These are phyloP conservation scores for Diutina pseudorugosa DNA, from an alignment of 1,139 yeast genomes.

Conservation along the genomic window DNA sequence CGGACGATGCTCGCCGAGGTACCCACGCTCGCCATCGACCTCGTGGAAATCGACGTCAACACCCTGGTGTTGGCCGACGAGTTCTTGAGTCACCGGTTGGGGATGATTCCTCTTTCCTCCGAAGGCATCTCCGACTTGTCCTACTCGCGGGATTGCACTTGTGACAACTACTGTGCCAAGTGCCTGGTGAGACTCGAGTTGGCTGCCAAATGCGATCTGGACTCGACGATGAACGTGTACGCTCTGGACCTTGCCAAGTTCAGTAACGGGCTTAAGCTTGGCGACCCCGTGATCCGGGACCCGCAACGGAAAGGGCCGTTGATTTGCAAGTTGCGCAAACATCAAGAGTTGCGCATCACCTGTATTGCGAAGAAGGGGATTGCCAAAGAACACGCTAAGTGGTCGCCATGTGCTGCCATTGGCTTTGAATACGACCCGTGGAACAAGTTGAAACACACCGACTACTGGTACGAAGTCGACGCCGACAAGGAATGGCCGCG, in stretches of 20 bases:
- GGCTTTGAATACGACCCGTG: conserved; percentile 99
- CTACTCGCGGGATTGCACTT: conserved; percentile 89
- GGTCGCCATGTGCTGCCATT: conserved; percentile 97
- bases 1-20: conserved; percentile 92
- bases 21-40: conserved; percentile 90
- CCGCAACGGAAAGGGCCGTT: conserved; percentile 70
- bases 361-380: conserved; percentile 98
- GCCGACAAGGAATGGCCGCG: conserved; percentile 90
- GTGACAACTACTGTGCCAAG: conserved; percentile 93
- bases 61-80: conserved; percentile 96
- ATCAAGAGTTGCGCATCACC: conserved; percentile 78
- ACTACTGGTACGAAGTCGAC: conserved; percentile 90
- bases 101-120: conserved; percentile 79
- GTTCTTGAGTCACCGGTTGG: conserved; percentile 85
- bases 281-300: conserved; percentile 79
- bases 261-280: conserved; percentile 41
- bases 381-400: conserved; percentile 95
- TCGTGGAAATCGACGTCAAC: conserved; percentile 87
- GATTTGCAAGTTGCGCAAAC: conserved; percentile 82
- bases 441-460: conserved; percentile 93
- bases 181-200: conserved; percentile 83
- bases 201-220: conserved; percentile 81
- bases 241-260: conserved; percentile 67
- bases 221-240: conserved; percentile 80
- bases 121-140: conserved; percentile 69